phyloP scores from a whole-genome alignment of 495 filamentous ascomycete species.

The Echria macrotheca region DNA sequence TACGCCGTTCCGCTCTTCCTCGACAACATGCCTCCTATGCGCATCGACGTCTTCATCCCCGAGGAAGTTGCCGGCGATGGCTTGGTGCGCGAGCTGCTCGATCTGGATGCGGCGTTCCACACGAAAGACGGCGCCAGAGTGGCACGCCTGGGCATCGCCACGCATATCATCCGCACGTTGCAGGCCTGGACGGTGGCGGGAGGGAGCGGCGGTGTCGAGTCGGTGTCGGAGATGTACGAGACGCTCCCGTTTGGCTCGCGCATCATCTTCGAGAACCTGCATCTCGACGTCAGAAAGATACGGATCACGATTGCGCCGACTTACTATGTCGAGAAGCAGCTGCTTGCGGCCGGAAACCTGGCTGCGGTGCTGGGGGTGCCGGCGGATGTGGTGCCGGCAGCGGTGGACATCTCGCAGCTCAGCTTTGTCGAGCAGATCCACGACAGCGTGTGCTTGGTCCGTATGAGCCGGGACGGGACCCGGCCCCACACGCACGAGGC shows the following conservation, averaged over 20 bases:
- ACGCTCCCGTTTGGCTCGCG: conserved; percentile 42
- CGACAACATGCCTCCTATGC: conserved; percentile 34
- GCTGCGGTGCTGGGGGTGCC: conserved; percentile 23
- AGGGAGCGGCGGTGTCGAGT: conserved; percentile 4
- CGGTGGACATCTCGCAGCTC: conserved; percentile 36
- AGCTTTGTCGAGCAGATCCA: conserved; percentile 38
- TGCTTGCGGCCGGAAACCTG: conserved; percentile 29
- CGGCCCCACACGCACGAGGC: neutral
- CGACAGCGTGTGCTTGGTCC: conserved; percentile 43
- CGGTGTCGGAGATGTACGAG: conserved; percentile 19
- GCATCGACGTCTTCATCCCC: conserved; percentile 46
- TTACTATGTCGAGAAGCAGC: conserved; percentile 37
- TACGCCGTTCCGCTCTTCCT: conserved; percentile 42
- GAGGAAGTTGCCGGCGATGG: conserved; percentile 27
- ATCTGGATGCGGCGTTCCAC: conserved; percentile 40
- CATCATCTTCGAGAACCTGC: conserved; percentile 39
- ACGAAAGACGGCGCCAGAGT: conserved; percentile 39
- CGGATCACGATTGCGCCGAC: conserved; percentile 35
- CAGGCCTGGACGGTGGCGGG: conserved; percentile 33
- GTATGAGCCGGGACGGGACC: conserved; percentile 12
- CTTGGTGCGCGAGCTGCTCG: conserved; percentile 37
- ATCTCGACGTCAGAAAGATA: conserved; percentile 32
- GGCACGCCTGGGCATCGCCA: conserved; percentile 36
- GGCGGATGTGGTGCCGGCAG: conserved; percentile 25
- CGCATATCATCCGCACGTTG: conserved; percentile 38